These are phyloP conservation scores for Aspergillus flavus DNA, from an alignment of 2,329 filamentous ascomycete species.

Conservation along the genomic window DNA sequence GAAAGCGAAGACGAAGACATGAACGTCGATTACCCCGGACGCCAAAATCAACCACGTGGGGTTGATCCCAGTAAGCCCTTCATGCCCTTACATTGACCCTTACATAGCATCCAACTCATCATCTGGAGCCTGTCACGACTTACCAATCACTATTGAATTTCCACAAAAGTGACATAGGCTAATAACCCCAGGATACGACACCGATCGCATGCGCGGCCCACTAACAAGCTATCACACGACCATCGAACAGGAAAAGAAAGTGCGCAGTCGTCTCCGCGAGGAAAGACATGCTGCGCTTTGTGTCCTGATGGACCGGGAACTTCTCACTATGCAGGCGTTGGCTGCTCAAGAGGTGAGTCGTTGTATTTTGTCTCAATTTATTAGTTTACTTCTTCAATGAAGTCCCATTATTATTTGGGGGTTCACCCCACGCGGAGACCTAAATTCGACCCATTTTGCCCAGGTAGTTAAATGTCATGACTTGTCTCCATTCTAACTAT, in stretches of 20 bases:
- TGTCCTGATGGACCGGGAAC: constrained; percentile 42
- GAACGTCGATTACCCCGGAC: constrained; percentile 24
- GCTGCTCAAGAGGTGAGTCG: constrained; percentile 38
- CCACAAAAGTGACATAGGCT: neutral
- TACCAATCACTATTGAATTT: neutral
- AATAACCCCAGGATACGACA: constrained; percentile 7
- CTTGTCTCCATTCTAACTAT: neutral
- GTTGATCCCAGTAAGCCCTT: neutral
- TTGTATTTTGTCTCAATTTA: neutral
- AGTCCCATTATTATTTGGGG: neutral
- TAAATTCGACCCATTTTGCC: neutral
- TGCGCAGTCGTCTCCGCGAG: constrained; percentile 32
- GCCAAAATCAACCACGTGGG: neutral
- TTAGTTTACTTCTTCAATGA: neutral
- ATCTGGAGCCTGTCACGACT: neutral
- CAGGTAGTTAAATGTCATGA: neutral
- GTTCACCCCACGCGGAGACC: neutral
- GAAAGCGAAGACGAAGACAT: constrained; percentile 23
- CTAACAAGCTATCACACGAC: constrained; percentile 18
- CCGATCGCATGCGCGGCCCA: constrained; percentile 7
- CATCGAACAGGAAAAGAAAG: constrained; percentile 24
- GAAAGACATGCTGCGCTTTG: constrained; percentile 41
- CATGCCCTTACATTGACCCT: neutral
- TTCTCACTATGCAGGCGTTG: constrained; percentile 44
- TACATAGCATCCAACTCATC: neutral